Evolutionary conservation across 2,329 filamentous ascomycete species (phyloP).

Genomic region (Botrytis cinerea): DNA sequence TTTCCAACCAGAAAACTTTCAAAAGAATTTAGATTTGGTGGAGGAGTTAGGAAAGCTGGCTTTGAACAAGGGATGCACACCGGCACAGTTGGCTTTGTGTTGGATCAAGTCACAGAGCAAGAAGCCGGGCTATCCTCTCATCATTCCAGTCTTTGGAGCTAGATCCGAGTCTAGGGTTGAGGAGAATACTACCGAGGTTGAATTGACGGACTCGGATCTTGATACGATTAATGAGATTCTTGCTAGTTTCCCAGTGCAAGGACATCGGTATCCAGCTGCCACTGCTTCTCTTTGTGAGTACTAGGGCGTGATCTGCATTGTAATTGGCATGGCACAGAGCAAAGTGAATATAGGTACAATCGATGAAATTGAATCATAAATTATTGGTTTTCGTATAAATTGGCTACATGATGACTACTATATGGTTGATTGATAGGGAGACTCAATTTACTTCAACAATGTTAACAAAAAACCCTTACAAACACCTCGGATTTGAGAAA

Average conservation of each 20-base stretch:
- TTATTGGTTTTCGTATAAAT: not conserved
- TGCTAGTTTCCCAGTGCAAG: conserved; percentile 10
- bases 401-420: not conserved
- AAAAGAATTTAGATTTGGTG: not conserved
- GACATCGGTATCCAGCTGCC: conserved; percentile 11
- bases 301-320: not conserved
- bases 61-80: not conserved
- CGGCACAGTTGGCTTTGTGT: not conserved
- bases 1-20: not conserved
- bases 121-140: not conserved
- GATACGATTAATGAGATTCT: conserved; percentile 35
- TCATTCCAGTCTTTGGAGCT: not conserved
- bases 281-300: not conserved
- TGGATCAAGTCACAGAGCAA: not conserved
- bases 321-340: not conserved
- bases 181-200: not conserved
- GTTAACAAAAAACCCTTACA: not conserved
- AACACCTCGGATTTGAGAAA: not conserved
- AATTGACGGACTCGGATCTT: conserved; percentile 38
- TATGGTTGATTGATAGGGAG: not conserved
- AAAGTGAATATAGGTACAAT: not conserved
- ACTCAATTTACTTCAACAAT: not conserved
- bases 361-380: not conserved
- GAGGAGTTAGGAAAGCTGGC: not conserved
- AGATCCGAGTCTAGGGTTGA: not conserved